These are phyloP conservation scores for Coniochaeta sp. DNA, from an alignment of 2,329 filamentous ascomycete genomes.

Conservation along the genomic window DNA sequence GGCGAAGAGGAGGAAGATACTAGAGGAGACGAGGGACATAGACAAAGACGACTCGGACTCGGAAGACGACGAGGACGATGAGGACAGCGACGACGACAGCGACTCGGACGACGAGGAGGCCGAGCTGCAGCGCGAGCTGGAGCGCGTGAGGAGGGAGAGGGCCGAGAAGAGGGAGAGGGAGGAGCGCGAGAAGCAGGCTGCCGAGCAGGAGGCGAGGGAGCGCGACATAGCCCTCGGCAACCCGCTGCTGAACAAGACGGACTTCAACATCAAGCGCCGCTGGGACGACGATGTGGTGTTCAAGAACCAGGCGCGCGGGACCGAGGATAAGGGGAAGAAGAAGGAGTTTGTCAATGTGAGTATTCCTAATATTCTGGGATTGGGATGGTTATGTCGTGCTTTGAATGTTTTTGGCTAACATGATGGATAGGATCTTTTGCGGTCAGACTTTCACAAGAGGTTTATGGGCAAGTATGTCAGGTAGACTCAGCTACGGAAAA, in stretches of 20 bases:
- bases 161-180: constrained; percentile 73
- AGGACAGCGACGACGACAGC: constrained; percentile 44
- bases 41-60: constrained; percentile 72
- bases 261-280: constrained; percentile 83
- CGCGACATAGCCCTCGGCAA: constrained; percentile 88
- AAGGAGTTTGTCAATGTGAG: constrained; percentile 95
- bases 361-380: constrained; percentile 9
- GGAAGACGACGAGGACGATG: constrained; percentile 43
- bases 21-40: constrained; percentile 82
- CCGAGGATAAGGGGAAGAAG: constrained; percentile 78
- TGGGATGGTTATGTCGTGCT: too few relatives aligned
- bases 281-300: constrained; percentile 99
- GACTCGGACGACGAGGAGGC: constrained; percentile 78
- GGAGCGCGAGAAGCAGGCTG: constrained; percentile 72
- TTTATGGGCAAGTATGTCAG: constrained; percentile 76
- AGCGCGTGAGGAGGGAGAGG: constrained; percentile 85
- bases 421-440: constrained; percentile 61
- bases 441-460: constrained; percentile 94
- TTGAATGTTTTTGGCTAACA: constrained; percentile 13
- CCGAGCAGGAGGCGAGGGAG: constrained; percentile 77
- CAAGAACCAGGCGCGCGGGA: constrained; percentile 95
- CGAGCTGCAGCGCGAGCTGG: constrained; percentile 83
- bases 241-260: constrained; percentile 75
- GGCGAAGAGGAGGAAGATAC: constrained; percentile 54
- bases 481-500: constrained; percentile 17